These are phyloP conservation scores for Triticum aestivum DNA, from an alignment of 176 grass and related monocot species.

Conservation along the genomic window IWGSC_CS_RefSeq_v2.1 NC_057801.1:500003556-500004055, in stretches of 20 bases:
- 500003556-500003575: slow-evolving; percentile 63
- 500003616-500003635: slow-evolving; percentile 72
- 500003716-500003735: slow-evolving; percentile 59
- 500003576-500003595: slow-evolving; percentile 62
- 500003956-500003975: slow-evolving; percentile 58
- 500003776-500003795: neutral
- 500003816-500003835: slow-evolving; percentile 82
- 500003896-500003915: slow-evolving; percentile 71
- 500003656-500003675: slow-evolving; percentile 63
- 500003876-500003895: slow-evolving; percentile 77
- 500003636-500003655: slow-evolving; percentile 67
- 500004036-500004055: slow-evolving; percentile 76
- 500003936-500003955: slow-evolving; percentile 86
- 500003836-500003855: slow-evolving; percentile 78
- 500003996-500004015: slow-evolving; percentile 69
- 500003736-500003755: slow-evolving; percentile 50
- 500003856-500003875: slow-evolving; percentile 99
- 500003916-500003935: slow-evolving; percentile 86
- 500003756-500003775: neutral
- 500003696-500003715: slow-evolving; percentile 69
- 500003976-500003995: slow-evolving; percentile 71
- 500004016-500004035: slow-evolving; percentile 26
- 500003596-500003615: slow-evolving; percentile 85
- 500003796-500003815: slow-evolving; percentile 41
- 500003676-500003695: slow-evolving; percentile 60